Percentiles rank a stretch among this genome's conserved stretches.
Evolutionary conservation across 768 basidiomycete genomes (phyloP).

Genomic region (Mycena haematopus): DNA sequence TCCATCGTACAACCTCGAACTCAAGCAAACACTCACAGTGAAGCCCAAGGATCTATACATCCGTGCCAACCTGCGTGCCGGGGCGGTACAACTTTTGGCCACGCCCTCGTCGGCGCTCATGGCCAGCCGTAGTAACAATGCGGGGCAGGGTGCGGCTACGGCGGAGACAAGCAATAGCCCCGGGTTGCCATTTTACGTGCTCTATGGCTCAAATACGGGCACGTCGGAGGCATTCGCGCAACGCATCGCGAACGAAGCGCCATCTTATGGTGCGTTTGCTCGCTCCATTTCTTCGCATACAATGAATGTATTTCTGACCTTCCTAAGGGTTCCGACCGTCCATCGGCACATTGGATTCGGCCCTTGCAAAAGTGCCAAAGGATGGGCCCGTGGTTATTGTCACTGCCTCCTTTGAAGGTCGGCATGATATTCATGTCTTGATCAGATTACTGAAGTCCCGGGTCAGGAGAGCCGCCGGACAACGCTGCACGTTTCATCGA

Average conservation of each 20-base stretch:
- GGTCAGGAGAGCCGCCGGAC: constrained; percentile 51
- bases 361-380: constrained; percentile 42
- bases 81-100: constrained; percentile 27
- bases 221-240: constrained; percentile 56
- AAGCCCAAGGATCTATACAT: constrained; percentile 52
- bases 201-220: constrained; percentile 56
- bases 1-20: constrained; percentile 50
- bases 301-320: not conserved
- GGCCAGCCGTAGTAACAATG: not conserved
- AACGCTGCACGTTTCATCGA: constrained; percentile 55
- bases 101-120: constrained; percentile 30
- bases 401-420: constrained; percentile 55
- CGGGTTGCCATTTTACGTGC: constrained; percentile 42
- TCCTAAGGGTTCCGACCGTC: constrained; percentile 44
- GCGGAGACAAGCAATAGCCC: not conserved
- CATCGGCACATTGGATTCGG: constrained; percentile 49
- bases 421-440: not conserved
- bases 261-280: constrained; percentile 39
- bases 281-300: no score
- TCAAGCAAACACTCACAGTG: constrained; percentile 53
- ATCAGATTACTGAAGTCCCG: constrained; percentile 25
- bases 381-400: constrained; percentile 53
- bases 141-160: not conserved
- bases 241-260: constrained; percentile 47
- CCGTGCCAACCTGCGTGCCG: constrained; percentile 44